Percentiles rank a stretch among this genome's conserved stretches.
These are phyloP conservation scores for Mortierella sp. DNA, from an alignment of 371 early-diverging fungal species.

Conservation along the genomic window DNA sequence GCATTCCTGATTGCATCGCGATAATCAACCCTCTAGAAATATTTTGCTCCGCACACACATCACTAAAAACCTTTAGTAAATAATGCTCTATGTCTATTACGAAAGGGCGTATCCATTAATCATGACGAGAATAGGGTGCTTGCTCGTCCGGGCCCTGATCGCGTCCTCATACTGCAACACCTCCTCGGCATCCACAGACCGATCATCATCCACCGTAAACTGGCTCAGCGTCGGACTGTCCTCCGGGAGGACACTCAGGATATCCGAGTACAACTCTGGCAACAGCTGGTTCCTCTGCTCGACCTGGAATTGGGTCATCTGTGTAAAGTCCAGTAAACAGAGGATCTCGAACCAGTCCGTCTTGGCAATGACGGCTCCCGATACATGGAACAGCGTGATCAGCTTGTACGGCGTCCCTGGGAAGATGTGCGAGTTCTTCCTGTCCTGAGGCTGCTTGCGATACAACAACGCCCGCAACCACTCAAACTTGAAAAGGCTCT, in stretches of 20 bases:
- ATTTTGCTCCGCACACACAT: no score
- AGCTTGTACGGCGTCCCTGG: not conserved
- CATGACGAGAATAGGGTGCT: not conserved
- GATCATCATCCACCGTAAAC: not conserved
- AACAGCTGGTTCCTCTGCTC: not conserved
- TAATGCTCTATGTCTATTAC: not conserved
- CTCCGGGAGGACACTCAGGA: not conserved
- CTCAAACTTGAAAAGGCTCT: not conserved
- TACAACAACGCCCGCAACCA: not conserved
- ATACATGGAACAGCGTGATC: not conserved
- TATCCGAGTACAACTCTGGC: not conserved
- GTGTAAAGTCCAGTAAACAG: not conserved
- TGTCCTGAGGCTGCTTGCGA: not conserved
- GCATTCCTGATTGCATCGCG: no score
- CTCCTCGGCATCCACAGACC: not conserved
- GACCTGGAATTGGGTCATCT: not conserved
- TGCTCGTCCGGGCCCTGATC: not conserved
- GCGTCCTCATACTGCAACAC: not conserved
- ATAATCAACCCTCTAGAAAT: no score
- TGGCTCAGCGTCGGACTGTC: not conserved
- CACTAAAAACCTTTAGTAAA: no score
- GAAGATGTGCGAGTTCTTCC: not conserved
- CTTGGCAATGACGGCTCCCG: not conserved
- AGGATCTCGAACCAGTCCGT: not conserved
- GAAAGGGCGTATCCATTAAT: not conserved